A percentile compares a stretch with the other conserved stretches of the same genome.
These are phyloP conservation scores for Aschersonia sp. DNA, from an alignment of 2,329 filamentous ascomycete genomes.

Conservation along the genomic window DNA sequence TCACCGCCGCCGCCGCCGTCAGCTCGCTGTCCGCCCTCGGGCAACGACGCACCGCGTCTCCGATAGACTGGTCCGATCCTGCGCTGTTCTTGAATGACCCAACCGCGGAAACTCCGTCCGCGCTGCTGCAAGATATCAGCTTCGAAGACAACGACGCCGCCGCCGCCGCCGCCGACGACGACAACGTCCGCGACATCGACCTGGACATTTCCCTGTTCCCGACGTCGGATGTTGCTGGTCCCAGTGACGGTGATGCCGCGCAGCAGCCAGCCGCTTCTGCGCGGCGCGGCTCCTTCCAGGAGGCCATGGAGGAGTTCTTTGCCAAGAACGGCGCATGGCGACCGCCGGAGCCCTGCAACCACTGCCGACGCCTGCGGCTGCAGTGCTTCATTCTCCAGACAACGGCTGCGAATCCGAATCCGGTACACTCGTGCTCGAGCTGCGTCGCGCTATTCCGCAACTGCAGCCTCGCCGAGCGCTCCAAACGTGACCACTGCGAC, in stretches of 20 bases:
- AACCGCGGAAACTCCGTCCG: too few relatives aligned
- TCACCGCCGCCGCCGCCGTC: too few relatives aligned
- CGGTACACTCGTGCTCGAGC: slow-evolving; percentile 30
- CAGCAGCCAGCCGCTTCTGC: background rate
- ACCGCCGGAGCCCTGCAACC: slow-evolving; percentile 25
- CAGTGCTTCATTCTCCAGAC: slow-evolving; percentile 34
- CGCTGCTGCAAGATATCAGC: too few relatives aligned
- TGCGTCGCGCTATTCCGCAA: slow-evolving; percentile 34
- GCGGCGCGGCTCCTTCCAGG: slow-evolving; percentile 3
- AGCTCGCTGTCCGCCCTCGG: too few relatives aligned
- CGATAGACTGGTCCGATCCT: too few relatives aligned
- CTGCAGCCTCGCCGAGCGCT: slow-evolving; percentile 28
- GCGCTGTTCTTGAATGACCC: too few relatives aligned
- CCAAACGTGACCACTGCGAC: slow-evolving; percentile 26
- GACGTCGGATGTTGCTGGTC: background rate
- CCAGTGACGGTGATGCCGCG: background rate
- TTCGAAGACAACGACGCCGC: too few relatives aligned
- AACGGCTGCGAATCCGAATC: slow-evolving; percentile 31
- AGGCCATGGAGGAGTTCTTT: slow-evolving; percentile 21
- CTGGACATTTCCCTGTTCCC: too few relatives aligned
- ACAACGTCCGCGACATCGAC: too few relatives aligned
- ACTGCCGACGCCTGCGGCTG: slow-evolving; percentile 27
- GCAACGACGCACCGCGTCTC: too few relatives aligned
- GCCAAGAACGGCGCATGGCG: slow-evolving; percentile 24
- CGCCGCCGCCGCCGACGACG: too few relatives aligned